phyloP scores from a whole-genome alignment of 202 grass and related monocot genomes.

The Setaria viridis region DNA sequence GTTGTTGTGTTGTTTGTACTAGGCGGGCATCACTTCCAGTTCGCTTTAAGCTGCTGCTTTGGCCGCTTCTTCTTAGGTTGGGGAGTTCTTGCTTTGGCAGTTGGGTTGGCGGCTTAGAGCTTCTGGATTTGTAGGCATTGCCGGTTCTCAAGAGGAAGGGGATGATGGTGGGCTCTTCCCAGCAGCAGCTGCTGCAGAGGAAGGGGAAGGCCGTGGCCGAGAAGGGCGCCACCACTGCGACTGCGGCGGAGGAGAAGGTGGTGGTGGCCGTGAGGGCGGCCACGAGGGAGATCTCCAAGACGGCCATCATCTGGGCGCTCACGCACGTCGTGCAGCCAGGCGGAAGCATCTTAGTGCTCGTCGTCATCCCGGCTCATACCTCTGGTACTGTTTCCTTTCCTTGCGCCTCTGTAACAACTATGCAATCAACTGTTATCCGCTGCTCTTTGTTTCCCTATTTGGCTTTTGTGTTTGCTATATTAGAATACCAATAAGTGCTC shows the following conservation, averaged over 20 bases:
- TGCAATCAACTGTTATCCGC: conserved; percentile 9
- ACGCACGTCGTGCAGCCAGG: conserved; percentile 94
- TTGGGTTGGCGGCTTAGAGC: conserved; percentile 18
- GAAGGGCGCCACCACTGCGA: conserved; percentile 42
- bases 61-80: conserved; percentile 44
- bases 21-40: conserved; percentile 37
- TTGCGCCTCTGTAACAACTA: conserved; percentile 14
- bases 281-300: conserved; percentile 90
- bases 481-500: neutral
- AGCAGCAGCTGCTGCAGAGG: conserved; percentile 75
- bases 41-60: conserved; percentile 31
- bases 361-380: conserved; percentile 74
- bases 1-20: conserved; percentile 61
- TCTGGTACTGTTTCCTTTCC: conserved; percentile 63
- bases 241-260: conserved; percentile 63
- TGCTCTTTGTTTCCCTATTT: conserved; percentile 22
- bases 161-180: conserved; percentile 54
- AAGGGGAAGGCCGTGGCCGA: conserved; percentile 67
- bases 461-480: conserved; percentile 10
- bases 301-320: conserved; percentile 90
- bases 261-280: conserved; percentile 82
- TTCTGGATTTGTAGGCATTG: conserved; percentile 58
- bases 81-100: conserved; percentile 24
- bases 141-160: conserved; percentile 4
- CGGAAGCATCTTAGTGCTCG: conserved; percentile 79